These are phyloP conservation scores for Xylariaceae sp. DNA, from an alignment of 2,329 filamentous ascomycete genomes.

Conservation along the genomic window DNA sequence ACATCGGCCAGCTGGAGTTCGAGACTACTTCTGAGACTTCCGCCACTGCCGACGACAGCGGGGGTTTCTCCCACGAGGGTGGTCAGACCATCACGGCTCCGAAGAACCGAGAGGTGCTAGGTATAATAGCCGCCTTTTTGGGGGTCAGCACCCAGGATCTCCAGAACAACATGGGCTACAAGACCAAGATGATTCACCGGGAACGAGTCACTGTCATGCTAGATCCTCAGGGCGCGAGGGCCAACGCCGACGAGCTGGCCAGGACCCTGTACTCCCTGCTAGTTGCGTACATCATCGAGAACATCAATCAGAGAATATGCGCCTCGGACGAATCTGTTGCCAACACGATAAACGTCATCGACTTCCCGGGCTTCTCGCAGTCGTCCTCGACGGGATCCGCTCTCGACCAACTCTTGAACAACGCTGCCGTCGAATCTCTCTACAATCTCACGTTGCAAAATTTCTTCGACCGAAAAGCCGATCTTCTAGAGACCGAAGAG, in stretches of 20 bases:
- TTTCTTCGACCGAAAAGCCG: conserved; percentile 92
- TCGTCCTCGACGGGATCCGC: conserved; percentile 74
- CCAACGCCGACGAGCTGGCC: conserved; percentile 89
- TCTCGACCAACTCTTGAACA: conserved; percentile 89
- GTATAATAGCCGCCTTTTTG: conserved; percentile 86
- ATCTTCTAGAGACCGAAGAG: conserved; percentile 90
- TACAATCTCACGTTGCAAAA: conserved; percentile 92
- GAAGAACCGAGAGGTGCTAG: conserved; percentile 85
- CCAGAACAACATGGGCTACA: conserved; percentile 85
- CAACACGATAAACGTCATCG: conserved; percentile 91
- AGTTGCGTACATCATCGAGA: conserved; percentile 89
- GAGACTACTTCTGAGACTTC: conserved; percentile 73
- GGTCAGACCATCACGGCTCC: conserved; percentile 78
- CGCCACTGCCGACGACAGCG: conserved; percentile 78
- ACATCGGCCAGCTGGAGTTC: conserved; percentile 96
- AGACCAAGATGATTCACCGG: conserved; percentile 91
- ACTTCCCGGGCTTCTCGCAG: conserved; percentile 93
- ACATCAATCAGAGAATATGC: conserved; percentile 82
- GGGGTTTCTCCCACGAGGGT: conserved; percentile 92
- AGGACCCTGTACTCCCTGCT: conserved; percentile 88
- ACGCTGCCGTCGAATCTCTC: conserved; percentile 83
- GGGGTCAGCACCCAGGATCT: conserved; percentile 75
- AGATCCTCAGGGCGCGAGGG: conserved; percentile 80
- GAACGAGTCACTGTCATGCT: conserved; percentile 99
- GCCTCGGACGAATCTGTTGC: conserved; percentile 79